A percentile compares a stretch with the other conserved stretches of the same genome.
These are phyloP conservation scores for Pyrenophora tritici-repentis DNA, from an alignment of 2,329 filamentous ascomycete genomes.

Conservation along the genomic window DNA sequence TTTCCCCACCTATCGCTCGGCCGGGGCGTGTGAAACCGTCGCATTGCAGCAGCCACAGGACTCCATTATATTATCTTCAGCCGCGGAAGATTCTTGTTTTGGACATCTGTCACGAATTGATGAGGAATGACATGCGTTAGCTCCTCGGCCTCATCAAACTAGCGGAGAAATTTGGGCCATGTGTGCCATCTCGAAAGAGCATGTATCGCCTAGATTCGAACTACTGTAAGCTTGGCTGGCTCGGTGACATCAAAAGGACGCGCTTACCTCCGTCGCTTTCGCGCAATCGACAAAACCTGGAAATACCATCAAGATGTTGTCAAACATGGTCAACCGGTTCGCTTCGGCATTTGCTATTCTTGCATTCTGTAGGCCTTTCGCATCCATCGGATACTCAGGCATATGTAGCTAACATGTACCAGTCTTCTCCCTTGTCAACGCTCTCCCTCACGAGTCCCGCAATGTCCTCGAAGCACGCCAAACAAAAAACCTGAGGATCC, in stretches of 20 bases:
- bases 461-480: constrained; percentile 6
- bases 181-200: neutral
- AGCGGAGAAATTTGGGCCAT: constrained; percentile 2
- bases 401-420: neutral
- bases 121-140: neutral
- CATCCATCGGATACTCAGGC: too few species aligned
- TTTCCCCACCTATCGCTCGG: too few species aligned
- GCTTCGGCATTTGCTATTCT: constrained; percentile 7
- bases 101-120: constrained; percentile 4
- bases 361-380: neutral
- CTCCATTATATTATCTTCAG: neutral
- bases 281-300: neutral
- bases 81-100: neutral
- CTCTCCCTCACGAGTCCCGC: constrained; percentile 11
- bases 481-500: constrained; percentile 17
- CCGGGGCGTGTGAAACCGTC: neutral
- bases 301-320: constrained; percentile 2
- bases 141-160: constrained; percentile 6
- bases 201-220: neutral
- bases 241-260: neutral
- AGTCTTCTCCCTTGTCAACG: constrained; percentile 9
- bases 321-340: constrained; percentile 1
- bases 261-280: neutral
- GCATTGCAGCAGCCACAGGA: neutral
- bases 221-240: neutral